Conservation (phyloP, 2,329 filamentous ascomycete species). For the Ramichloridium luteum region DNA sequence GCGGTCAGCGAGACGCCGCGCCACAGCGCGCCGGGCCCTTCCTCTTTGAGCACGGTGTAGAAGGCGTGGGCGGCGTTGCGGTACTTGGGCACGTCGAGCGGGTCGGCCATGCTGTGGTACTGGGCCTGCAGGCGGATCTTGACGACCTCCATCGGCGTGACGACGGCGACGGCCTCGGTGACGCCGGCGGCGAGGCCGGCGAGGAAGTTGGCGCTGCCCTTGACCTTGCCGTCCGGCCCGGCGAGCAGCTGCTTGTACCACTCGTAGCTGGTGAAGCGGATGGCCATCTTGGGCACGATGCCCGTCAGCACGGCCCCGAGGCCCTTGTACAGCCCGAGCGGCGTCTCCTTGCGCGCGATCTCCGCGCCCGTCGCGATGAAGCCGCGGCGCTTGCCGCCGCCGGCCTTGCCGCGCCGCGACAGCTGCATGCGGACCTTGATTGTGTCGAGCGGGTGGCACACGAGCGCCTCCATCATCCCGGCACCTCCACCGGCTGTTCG, state of each 20-base stretch:
- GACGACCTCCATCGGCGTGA: constrained; percentile 97
- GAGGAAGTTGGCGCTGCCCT: constrained; percentile 59
- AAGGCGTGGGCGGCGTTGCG: constrained; percentile 74
- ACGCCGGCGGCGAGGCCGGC: constrained; percentile 86
- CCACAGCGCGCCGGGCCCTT: constrained; percentile 78
- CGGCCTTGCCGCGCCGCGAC: constrained; percentile 68
- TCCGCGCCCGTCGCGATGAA: constrained; percentile 77
- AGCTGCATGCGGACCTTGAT: constrained; percentile 99
- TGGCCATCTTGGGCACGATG: constrained; percentile 98
- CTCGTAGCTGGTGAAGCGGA: constrained; percentile 95
- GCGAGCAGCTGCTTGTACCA: constrained; percentile 79
- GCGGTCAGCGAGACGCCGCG: constrained; percentile 89
- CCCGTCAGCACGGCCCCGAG: constrained; percentile 92
- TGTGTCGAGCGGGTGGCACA: constrained; percentile 88
- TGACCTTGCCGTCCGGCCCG: constrained; percentile 53
- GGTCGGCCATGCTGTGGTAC: constrained; percentile 95
- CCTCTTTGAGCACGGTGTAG: constrained; percentile 85
- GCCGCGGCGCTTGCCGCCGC: constrained; percentile 71
- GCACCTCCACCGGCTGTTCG: constrained; percentile 77
- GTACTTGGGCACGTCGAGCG: constrained; percentile 92
- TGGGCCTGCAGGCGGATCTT: constrained; percentile 98
- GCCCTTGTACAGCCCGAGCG: constrained; percentile 90
- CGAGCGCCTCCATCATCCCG: constrained; percentile 98
- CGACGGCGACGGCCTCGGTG: constrained; percentile 90
- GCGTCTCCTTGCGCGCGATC: constrained; percentile 82